These are phyloP conservation scores for Mycosphaerella arachidis DNA, from an alignment of 2,329 filamentous ascomycete species.

Conservation along the genomic window DNA sequence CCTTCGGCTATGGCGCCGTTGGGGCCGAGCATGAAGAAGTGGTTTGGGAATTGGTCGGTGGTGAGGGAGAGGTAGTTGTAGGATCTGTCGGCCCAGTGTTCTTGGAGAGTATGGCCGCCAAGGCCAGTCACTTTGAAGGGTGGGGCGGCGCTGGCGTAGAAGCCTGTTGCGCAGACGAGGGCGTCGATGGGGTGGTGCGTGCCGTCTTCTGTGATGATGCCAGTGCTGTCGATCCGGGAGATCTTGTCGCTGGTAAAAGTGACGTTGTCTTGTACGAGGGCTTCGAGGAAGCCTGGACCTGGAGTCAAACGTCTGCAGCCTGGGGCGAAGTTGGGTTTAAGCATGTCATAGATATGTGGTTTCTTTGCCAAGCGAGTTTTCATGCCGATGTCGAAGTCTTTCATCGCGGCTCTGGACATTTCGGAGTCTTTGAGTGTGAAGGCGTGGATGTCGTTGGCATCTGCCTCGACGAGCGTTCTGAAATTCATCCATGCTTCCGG, in stretches of 20 bases:
- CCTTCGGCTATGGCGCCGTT: constrained; percentile 22
- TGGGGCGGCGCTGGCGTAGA: constrained; percentile 32
- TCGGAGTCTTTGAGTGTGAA: constrained; percentile 37
- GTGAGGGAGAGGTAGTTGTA: constrained; percentile 34
- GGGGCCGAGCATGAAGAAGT: constrained; percentile 27
- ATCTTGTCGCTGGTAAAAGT: constrained; percentile 41
- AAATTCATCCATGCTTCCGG: constrained; percentile 54
- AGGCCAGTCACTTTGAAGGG: constrained; percentile 27
- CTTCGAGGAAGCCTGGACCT: constrained; percentile 49
- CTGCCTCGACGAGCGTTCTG: constrained; percentile 42
- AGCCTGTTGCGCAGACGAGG: constrained; percentile 37
- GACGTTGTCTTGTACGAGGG: constrained; percentile 46
- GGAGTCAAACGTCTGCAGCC: constrained; percentile 49
- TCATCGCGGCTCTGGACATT: constrained; percentile 36
- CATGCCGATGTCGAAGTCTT: constrained; percentile 41
- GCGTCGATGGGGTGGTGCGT: constrained; percentile 30
- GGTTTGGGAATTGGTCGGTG: constrained; percentile 29
- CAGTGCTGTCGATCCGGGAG: constrained; percentile 34
- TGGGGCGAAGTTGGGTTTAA: constrained; percentile 40
- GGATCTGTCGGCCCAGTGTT: constrained; percentile 36
- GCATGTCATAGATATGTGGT: constrained; percentile 39
- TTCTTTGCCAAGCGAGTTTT: constrained; percentile 33
- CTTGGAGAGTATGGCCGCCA: constrained; percentile 27
- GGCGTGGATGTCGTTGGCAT: constrained; percentile 55
- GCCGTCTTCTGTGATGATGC: constrained; percentile 41